These are phyloP conservation scores for Terfezia boudieri DNA, from an alignment of 495 filamentous ascomycete species.

Conservation along the genomic window DNA sequence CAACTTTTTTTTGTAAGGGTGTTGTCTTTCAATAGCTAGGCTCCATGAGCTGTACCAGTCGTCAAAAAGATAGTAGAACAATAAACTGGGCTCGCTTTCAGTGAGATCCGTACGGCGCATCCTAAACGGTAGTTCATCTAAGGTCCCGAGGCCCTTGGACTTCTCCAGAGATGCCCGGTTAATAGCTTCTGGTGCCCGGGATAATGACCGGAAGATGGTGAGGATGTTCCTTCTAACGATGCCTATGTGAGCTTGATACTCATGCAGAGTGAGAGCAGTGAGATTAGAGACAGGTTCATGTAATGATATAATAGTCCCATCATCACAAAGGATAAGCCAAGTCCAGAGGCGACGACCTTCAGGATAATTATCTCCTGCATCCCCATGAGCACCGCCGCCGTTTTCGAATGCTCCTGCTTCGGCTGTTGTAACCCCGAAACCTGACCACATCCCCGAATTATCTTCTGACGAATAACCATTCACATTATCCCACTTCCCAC, in stretches of 20 bases:
- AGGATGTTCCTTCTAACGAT: conserved; percentile 44
- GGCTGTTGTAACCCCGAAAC: neutral
- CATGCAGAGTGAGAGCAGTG: conserved; percentile 16
- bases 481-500: conserved; percentile 14
- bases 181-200: conserved; percentile 19
- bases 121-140: conserved; percentile 21
- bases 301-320: conserved; percentile 59
- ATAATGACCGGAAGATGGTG: conserved; percentile 51
- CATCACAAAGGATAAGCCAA: conserved; percentile 64
- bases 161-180: conserved; percentile 1
- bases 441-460: neutral
- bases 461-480: conserved; percentile 8
- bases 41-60: conserved; percentile 55
- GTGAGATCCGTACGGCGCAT: conserved; percentile 11
- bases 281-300: conserved; percentile 41
- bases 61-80: conserved; percentile 78
- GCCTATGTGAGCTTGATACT: conserved; percentile 22
- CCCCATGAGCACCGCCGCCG: conserved; percentile 2
- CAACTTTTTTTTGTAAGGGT: conserved; percentile 36
- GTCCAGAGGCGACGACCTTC: conserved; percentile 46
- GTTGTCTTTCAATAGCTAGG: conserved; percentile 36
- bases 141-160: conserved; percentile 3
- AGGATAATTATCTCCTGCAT: conserved; percentile 28
- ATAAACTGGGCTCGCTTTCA: conserved; percentile 34
- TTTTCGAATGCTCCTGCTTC: neutral